phyloP scores from a whole-genome alignment of 345 rosid species.

The Syzygium aromaticum region DNA sequence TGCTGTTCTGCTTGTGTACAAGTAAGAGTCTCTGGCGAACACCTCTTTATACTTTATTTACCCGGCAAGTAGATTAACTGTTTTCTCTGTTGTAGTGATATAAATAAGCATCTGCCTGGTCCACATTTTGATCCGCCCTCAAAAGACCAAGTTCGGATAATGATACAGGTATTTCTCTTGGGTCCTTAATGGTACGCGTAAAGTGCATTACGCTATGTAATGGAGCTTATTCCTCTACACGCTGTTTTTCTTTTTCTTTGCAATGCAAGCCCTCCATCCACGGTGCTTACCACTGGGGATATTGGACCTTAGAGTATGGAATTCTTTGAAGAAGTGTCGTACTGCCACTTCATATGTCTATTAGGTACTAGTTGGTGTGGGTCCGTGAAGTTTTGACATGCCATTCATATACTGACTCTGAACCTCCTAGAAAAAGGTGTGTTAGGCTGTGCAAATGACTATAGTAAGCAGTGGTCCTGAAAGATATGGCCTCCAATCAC shows the following conservation, averaged over 20 bases:
- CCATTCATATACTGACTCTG: background rate
- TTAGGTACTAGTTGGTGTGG: background rate
- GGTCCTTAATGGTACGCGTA: background rate
- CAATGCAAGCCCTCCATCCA: background rate
- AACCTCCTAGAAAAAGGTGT: background rate
- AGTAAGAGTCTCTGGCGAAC: slow-evolving; percentile 27
- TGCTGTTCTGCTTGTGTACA: slow-evolving; percentile 76
- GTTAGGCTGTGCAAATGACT: background rate
- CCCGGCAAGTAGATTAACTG: background rate
- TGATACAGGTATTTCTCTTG: slow-evolving; percentile 46
- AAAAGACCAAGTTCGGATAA: slow-evolving; percentile 43
- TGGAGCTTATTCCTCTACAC: background rate
- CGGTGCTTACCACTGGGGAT: background rate
- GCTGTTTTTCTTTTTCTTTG: background rate
- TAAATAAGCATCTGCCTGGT: slow-evolving; percentile 84
- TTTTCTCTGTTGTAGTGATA: slow-evolving; percentile 38
- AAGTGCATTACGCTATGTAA: background rate
- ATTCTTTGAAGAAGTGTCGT: background rate
- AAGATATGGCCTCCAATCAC: background rate
- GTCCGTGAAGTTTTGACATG: background rate
- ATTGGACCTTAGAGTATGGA: background rate
- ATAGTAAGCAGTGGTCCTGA: background rate
- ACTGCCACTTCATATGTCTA: background rate
- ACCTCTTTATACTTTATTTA: background rate
- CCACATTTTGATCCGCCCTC: slow-evolving; percentile 97